Conservation (phyloP, 441 rosid species). For the Biscutella laevigata region DNA sequence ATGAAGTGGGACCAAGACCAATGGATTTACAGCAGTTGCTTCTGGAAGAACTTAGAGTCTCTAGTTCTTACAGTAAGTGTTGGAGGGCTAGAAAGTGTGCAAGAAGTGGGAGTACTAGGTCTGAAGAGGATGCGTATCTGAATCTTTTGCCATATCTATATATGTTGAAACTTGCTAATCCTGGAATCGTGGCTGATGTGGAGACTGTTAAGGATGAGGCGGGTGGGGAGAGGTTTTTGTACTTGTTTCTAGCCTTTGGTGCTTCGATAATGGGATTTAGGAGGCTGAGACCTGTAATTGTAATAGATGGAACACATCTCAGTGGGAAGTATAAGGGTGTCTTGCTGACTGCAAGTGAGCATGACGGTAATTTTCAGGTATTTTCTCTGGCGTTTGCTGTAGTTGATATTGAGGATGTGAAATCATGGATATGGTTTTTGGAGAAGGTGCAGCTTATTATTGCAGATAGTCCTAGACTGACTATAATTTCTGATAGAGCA, state of each 20-base stretch:
- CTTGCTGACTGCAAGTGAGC: not conserved
- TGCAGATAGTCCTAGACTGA: too few relatives aligned
- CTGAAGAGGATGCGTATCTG: too few relatives aligned
- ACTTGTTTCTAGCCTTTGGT: not conserved
- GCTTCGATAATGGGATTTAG: not conserved
- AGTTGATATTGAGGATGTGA: not conserved
- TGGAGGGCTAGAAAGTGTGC: not conserved
- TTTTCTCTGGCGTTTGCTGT: not conserved
- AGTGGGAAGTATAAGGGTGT: not conserved
- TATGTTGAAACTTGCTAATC: not conserved
- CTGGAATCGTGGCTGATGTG: fast-evolving
- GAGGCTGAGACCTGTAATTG: fast-evolving
- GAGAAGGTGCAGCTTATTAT: too few relatives aligned
- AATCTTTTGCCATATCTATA: not conserved
- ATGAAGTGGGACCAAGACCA: fast-evolving
- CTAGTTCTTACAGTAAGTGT: not conserved
- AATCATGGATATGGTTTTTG: not conserved
- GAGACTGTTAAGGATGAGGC: not conserved
- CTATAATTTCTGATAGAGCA: too few relatives aligned
- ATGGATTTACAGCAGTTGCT: not conserved
- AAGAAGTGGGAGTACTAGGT: too few relatives aligned
- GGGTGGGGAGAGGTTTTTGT: not conserved
- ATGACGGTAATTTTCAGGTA: not conserved
- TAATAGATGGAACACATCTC: not conserved
- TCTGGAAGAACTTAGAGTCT: not conserved